Base-by-base conservation (phyloP, 2,329 filamentous ascomycete genomes). In the Phoma sp. region DNA sequence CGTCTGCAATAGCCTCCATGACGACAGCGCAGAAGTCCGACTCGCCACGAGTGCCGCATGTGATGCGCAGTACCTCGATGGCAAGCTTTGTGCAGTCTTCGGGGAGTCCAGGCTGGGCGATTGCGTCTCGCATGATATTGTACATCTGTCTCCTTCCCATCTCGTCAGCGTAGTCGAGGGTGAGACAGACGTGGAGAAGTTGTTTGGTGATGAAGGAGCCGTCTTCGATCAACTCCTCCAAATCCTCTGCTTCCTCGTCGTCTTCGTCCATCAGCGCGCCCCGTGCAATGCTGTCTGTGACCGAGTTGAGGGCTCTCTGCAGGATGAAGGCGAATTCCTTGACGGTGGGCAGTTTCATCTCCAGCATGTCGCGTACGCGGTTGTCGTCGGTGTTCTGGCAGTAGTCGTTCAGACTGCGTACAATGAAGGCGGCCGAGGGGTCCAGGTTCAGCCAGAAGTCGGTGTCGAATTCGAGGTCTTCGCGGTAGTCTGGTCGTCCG, bases 121-220 rank as follows among this genome's bases (percentile, higher is more conserved):
- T 80, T 1, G 89, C 89, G 72, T 96, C 91, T 51, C 95, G 86
- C 56, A 98, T 84, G 31, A 98, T 83, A 17, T 91, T 87, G 73
- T 96, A 97, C 92, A 99, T 98, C 78, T 96, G 96, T 55, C 94
- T 85, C 62, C 95, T 86, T 44, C 95, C 95, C 60, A 96, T 91
- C 75, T 98, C 95, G 71, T 99, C 95, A n/a, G 91, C 93, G 76
- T 98, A 99, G 76, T 99, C 95, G 45, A 98, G 84, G 1, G 91
- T 96, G 56, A 93, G 83, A 5, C 92, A 90, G 70, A 99, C 96
- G 67, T 97, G 90, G 32, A 99, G 86, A 53, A 99, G 82, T 72
- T 99, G 96, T 73, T 98, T 93, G 35, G 97, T 90, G 59, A 97
- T 90, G 67, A 99, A 99, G 74, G 98, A 94, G 65, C 93, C 88